phyloP scores from a whole-genome alignment of 2,329 filamentous ascomycete genomes.

The Corynespora cassiicola region DNA sequence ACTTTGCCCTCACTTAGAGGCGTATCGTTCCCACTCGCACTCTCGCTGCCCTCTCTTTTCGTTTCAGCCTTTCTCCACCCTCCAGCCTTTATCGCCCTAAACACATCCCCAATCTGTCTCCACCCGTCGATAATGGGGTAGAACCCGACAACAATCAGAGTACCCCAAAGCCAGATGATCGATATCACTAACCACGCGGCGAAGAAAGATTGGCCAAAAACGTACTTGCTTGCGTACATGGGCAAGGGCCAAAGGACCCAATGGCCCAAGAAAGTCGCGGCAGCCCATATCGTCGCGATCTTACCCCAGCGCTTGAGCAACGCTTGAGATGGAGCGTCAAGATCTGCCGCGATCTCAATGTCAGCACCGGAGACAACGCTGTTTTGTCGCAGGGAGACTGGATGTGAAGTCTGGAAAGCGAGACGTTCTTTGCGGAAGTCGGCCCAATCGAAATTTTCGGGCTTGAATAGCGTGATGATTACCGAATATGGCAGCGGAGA shows the following conservation, averaged over 20 bases:
- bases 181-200: constrained; percentile 58
- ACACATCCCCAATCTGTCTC: constrained; percentile 32
- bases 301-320: constrained; percentile 55
- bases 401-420: constrained; percentile 41
- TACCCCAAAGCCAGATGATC: constrained; percentile 62
- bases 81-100: constrained; percentile 11
- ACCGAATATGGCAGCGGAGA: constrained; percentile 54
- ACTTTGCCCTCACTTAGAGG: too few species aligned
- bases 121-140: constrained; percentile 59
- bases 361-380: neutral
- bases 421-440: constrained; percentile 51
- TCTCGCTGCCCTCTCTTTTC: neutral
- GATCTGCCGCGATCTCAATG: constrained; percentile 10
- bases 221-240: constrained; percentile 60
- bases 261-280: constrained; percentile 59
- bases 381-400: neutral
- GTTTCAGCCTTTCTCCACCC: constrained; percentile 1
- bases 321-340: constrained; percentile 17
- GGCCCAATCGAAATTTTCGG: constrained; percentile 51
- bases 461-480: constrained; percentile 54
- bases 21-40: constrained; percentile 10
- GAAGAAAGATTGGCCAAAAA: constrained; percentile 58
- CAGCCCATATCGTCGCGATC: constrained; percentile 55
- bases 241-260: constrained; percentile 63
- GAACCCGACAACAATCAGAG: constrained; percentile 58